A percentile compares a stretch with the other conserved stretches of the same genome.
phyloP scores from a whole-genome alignment of 2,329 filamentous ascomycete genomes.

The Xylariales sp. region DNA sequence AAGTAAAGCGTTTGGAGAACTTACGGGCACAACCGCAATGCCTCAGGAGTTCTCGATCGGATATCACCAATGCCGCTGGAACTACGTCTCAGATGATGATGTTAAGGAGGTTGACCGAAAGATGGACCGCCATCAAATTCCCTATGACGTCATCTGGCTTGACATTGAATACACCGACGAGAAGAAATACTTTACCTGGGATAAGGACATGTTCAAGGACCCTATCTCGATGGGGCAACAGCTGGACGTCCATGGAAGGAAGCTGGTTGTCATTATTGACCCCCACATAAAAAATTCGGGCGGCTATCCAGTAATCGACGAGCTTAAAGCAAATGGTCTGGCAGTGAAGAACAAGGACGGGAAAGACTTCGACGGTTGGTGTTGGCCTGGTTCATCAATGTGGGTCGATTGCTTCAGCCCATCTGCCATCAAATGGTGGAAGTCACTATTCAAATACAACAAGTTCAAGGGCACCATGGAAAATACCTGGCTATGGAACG shows the following conservation, averaged over 20 bases:
- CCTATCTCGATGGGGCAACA: slow-evolving; percentile 90
- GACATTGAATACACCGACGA: slow-evolving; percentile 98
- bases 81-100: slow-evolving; percentile 97
- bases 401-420: slow-evolving; percentile 98
- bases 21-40: slow-evolving; percentile 91
- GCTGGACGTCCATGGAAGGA: slow-evolving; percentile 84
- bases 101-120: slow-evolving; percentile 96
- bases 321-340: slow-evolving; percentile 85
- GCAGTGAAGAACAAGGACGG: slow-evolving; percentile 91
- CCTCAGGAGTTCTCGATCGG: slow-evolving; percentile 92
- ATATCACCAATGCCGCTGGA: slow-evolving; percentile 99
- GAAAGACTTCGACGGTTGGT: slow-evolving; percentile 94
- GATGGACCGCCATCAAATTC: slow-evolving; percentile 94
- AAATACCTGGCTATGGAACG: slow-evolving; percentile 97
- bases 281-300: slow-evolving; percentile 96
- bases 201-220: slow-evolving; percentile 86
- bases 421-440: slow-evolving; percentile 93
- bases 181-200: slow-evolving; percentile 99
- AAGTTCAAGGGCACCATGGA: slow-evolving; percentile 85
- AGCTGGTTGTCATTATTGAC: slow-evolving; percentile 94
- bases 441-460: slow-evolving; percentile 85
- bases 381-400: slow-evolving; percentile 96
- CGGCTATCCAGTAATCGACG: slow-evolving; percentile 79
- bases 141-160: slow-evolving; percentile 99
- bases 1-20: slow-evolving; percentile 83